phyloP scores from a whole-genome alignment of 495 filamentous ascomycete genomes.

The Neurospora pannonica region DNA sequence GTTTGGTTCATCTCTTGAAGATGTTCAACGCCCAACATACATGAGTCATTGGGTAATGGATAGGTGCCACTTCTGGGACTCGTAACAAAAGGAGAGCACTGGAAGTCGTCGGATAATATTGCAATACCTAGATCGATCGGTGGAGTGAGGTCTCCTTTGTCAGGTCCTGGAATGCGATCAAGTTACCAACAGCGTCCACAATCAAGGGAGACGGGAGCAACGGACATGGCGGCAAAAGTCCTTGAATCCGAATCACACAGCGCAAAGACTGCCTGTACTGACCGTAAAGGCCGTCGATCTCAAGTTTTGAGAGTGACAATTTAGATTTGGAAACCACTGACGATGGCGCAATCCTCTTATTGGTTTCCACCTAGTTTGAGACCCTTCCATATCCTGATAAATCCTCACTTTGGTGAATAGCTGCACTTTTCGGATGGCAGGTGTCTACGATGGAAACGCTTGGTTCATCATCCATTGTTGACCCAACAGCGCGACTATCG shows the following conservation, averaged over 20 bases:
- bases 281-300: no score
- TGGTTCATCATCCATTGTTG: not conserved
- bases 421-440: not conserved
- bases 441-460: not conserved
- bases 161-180: no score
- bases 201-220: no score
- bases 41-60: not conserved
- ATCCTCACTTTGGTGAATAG: not conserved
- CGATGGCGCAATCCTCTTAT: not conserved
- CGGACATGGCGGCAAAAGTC: no score
- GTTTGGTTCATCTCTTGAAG: not conserved
- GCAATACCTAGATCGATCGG: not conserved
- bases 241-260: no score
- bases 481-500: not conserved
- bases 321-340: not conserved
- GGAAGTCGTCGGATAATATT: not conserved
- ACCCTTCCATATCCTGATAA: not conserved
- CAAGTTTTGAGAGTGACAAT: no score
- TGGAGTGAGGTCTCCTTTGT: not conserved
- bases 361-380: not conserved
- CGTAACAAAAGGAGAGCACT: not conserved
- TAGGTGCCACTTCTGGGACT: not conserved
- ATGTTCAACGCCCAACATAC: not conserved
- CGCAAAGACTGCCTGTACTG: no score
- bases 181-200: no score